Percentiles rank a stretch among this genome's conserved stretches.
phyloP scores from a whole-genome alignment of 1,139 yeast genomes.

The Candida sp. region DNA sequence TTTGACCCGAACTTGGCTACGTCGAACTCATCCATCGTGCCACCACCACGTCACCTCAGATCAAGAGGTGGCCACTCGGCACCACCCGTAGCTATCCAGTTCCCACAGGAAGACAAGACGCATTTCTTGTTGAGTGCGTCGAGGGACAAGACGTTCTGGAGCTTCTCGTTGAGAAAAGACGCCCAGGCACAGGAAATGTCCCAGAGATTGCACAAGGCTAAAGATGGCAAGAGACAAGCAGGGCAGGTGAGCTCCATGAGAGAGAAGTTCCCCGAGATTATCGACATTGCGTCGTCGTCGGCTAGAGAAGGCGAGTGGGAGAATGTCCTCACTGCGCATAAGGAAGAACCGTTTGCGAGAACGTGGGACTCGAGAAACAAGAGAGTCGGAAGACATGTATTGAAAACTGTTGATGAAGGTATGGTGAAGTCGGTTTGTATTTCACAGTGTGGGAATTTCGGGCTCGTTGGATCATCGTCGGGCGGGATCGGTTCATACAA shows the following conservation, averaged over 20 bases:
- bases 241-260: constrained; percentile 56
- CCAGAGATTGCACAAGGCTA: constrained; percentile 64
- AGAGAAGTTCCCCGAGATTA: constrained; percentile 80
- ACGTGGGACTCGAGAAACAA: constrained; percentile 91
- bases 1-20: constrained; percentile 89
- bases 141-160: constrained; percentile 87
- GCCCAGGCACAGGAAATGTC: constrained; percentile 97
- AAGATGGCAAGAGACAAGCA: constrained; percentile 60
- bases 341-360: constrained; percentile 82
- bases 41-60: constrained; percentile 92
- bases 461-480: constrained; percentile 84
- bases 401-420: constrained; percentile 79
- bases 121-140: constrained; percentile 91
- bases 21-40: constrained; percentile 64
- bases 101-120: constrained; percentile 78
- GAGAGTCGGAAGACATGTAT: constrained; percentile 75
- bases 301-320: constrained; percentile 95
- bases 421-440: constrained; percentile 81
- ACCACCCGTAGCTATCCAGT: constrained; percentile 80
- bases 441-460: constrained; percentile 96
- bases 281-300: constrained; percentile 72
- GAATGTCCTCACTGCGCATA: constrained; percentile 90
- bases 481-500: constrained; percentile 94
- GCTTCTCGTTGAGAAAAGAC: constrained; percentile 90
- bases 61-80: constrained; percentile 97